Percentiles rank a stretch among this genome's conserved stretches.
Evolutionary conservation across 73 alveolate genomes (phyloP).

Genomic region (Paramecium primaurelia): DNA sequence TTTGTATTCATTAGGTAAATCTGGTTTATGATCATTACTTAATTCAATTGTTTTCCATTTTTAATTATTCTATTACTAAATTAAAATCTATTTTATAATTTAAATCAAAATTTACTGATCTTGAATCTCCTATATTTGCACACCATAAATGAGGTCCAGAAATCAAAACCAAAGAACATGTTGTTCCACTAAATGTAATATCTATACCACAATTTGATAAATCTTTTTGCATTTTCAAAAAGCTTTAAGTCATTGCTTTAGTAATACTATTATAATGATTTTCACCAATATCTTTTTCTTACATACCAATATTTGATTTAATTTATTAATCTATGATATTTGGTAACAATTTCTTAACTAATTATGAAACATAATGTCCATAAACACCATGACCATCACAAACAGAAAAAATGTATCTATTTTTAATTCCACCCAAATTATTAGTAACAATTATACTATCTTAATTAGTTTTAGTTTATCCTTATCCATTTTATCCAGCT

Average conservation of each 20-base stretch:
- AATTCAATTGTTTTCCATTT: slow-evolving; percentile 61
- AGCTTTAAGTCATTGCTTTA: background rate
- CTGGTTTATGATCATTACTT: slow-evolving; percentile 92
- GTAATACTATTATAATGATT: background rate
- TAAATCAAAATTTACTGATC: slow-evolving; percentile 3
- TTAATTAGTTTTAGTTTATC: slow-evolving; percentile 29
- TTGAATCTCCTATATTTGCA: slow-evolving; percentile 74
- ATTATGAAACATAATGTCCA: slow-evolving; percentile 76
- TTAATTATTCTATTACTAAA: background rate
- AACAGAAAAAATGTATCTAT: slow-evolving; percentile 44
- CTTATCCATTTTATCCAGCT: slow-evolving; percentile 13
- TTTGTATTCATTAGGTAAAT: slow-evolving; percentile 72
- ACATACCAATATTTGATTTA: background rate
- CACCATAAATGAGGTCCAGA: slow-evolving; percentile 61
- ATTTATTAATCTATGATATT: slow-evolving; percentile 12
- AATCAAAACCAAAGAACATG: slow-evolving; percentile 62
- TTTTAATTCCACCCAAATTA: slow-evolving; percentile 8
- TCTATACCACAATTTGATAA: slow-evolving; percentile 60
- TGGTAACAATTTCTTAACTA: slow-evolving; percentile 65
- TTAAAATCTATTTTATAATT: slow-evolving; percentile 19
- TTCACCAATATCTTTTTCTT: background rate
- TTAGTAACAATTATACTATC: slow-evolving; percentile 21
- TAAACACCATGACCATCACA: slow-evolving; percentile 84
- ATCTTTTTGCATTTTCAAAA: slow-evolving; percentile 19
- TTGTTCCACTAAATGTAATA: slow-evolving; percentile 66